Base-by-base conservation (phyloP, 306 rosid genomes). In the Carpinus fangiana region DNA sequence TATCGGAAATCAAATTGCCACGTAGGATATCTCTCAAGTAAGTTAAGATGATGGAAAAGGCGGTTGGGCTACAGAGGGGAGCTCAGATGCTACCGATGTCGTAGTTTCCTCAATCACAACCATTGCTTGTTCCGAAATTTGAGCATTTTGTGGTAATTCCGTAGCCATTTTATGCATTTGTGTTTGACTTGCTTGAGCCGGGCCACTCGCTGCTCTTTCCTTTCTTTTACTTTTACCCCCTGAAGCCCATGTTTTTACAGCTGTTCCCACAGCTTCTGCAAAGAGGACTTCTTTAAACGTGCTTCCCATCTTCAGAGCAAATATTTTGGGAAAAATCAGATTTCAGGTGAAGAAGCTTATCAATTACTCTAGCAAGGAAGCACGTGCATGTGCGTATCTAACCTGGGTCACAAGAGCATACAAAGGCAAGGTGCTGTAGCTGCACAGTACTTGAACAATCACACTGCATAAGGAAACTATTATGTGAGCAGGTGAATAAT, bases 371-470 rank as follows among this genome's bases (percentile, higher is more conserved):
- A 46, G 72, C 61, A 52, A 51, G 36, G 48, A 61, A 86, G 45
- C 51, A 50, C 65, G 54, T 12, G 34, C 34, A 31, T 31, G 26
- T 23, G 1, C 26, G 8, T 20, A 53, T 65, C 80, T 41, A 76
- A 92, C 98, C 97, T 91, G 97, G 36, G 96, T 92, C 47, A 92
- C 98, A 14, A 95, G 43, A 48, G 86, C 73, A 79, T 95, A 95
- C 57, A 92, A 74, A 17, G 98, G 98, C 78, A 95, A 83, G 70
- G 98, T 92, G 85, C 91, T 87, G 82, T 88, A 91, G 75, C 98
- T 95, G 89, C 98, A 92, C 18, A 95, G 96, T 59, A 95, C 98
- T 88, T 92, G 97, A 86, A 95, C 98, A 76, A 92, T 76, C 70
- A 76, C 85, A 43, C 98, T 89, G 92, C 88, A 57, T 14, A 21